Conservation (phyloP, 23 red algal genomes). For the Chondrus crispus region DNA sequence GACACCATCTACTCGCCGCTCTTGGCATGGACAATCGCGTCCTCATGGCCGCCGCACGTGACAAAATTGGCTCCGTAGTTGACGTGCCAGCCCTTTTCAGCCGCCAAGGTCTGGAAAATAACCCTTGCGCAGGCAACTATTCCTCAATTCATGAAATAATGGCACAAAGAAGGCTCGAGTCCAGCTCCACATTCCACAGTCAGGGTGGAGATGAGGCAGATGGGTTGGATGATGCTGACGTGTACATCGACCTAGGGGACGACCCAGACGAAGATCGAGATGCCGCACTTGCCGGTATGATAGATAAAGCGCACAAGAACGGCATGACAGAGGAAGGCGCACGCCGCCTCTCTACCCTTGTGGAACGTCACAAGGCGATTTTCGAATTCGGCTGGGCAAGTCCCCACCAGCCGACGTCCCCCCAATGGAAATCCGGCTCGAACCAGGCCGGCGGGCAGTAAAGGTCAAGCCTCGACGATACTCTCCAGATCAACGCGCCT, state of each 20-base stretch:
- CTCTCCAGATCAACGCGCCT: not conserved
- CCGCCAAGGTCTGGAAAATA: not conserved
- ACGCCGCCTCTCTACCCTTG: not conserved
- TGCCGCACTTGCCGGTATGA: not conserved
- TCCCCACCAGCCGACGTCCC: not conserved
- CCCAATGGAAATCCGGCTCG: not conserved
- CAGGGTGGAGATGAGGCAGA: not conserved
- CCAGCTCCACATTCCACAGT: not conserved
- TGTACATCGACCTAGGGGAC: conserved; percentile 34
- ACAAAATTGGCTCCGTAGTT: not conserved
- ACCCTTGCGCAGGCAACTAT: not conserved
- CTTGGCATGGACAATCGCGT: not conserved
- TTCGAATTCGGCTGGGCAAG: conserved; percentile 6
- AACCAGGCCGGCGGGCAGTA: not conserved
- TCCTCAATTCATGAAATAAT: not conserved
- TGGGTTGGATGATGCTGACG: not conserved
- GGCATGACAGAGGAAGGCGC: not conserved
- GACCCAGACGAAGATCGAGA: not conserved
- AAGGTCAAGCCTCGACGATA: not conserved
- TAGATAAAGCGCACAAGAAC: not conserved
- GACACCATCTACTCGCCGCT: not conserved
- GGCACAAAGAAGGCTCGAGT: not conserved
- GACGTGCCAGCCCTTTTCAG: not conserved
- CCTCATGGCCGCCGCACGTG: not conserved
- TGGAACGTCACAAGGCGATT: not conserved